Percentiles rank a stretch among this genome's conserved stretches.
Evolutionary conservation across 1,284 basidiomycete genomes (phyloP).

Genomic region (Pseudozyma hubeiensis): DNA sequence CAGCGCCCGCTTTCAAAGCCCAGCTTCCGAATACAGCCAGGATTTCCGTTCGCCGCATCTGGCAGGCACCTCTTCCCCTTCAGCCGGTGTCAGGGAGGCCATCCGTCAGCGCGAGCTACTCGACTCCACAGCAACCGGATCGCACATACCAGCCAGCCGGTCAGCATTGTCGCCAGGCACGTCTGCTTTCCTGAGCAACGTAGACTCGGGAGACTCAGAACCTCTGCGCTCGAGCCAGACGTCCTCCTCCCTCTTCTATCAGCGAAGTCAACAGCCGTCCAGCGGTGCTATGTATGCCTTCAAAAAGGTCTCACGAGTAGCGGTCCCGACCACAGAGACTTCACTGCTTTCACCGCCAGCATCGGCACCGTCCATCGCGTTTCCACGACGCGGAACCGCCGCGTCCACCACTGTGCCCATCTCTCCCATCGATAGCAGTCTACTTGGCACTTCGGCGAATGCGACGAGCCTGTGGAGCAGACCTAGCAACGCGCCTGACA

Average conservation of each 20-base stretch:
- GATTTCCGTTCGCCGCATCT: slow-evolving; percentile 37
- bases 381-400: slow-evolving; percentile 17
- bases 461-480: slow-evolving; percentile 50
- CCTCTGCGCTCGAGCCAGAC: slow-evolving; percentile 30
- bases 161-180: slow-evolving; percentile 29
- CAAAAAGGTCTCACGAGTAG: slow-evolving; percentile 34
- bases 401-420: slow-evolving; percentile 18
- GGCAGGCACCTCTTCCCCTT: slow-evolving; percentile 37
- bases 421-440: slow-evolving; percentile 53
- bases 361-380: slow-evolving; percentile 9
- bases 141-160: slow-evolving; percentile 23
- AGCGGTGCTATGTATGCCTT: slow-evolving; percentile 2
- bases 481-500: slow-evolving; percentile 34
- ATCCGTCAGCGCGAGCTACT: slow-evolving; percentile 43
- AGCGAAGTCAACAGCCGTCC: slow-evolving; percentile 8
- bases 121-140: slow-evolving; percentile 20
- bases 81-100: slow-evolving; percentile 40
- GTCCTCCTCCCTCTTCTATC: slow-evolving; percentile 27
- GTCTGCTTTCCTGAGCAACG: slow-evolving; percentile 22
- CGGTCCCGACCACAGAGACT: slow-evolving; percentile 27
- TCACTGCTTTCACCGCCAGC: slow-evolving; percentile 17
- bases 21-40: slow-evolving; percentile 45
- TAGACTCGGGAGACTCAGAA: slow-evolving; percentile 11
- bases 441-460: slow-evolving; percentile 42
- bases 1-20: slow-evolving; percentile 30